Conservation (phyloP, 2,329 filamentous ascomycete species). For the Beauveria bassiana region DNA sequence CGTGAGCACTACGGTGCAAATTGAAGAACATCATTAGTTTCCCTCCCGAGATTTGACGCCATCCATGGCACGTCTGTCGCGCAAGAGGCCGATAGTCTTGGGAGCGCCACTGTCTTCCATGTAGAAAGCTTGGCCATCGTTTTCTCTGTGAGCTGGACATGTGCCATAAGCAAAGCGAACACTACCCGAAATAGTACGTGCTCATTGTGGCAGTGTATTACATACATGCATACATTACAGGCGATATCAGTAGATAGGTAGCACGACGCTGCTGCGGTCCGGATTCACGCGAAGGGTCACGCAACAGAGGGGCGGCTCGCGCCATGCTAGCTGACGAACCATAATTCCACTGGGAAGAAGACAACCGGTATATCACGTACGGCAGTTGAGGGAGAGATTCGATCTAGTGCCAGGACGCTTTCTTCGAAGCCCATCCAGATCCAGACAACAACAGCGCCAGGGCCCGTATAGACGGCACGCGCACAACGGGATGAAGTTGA, state of each 20-base stretch:
- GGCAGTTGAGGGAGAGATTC: neutral
- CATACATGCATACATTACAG: too few relatives aligned
- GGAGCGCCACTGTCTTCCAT: neutral
- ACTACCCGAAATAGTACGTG: neutral
- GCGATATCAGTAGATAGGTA: neutral
- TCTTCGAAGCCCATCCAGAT: neutral
- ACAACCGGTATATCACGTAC: neutral
- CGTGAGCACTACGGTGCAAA: neutral
- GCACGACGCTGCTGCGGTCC: neutral
- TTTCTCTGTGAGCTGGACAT: neutral
- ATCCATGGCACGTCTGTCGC: neutral
- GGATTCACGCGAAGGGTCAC: neutral
- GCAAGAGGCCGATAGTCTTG: neutral
- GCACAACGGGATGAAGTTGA: slow-evolving; percentile 10
- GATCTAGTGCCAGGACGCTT: neutral
- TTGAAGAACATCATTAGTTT: neutral
- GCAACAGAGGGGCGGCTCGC: neutral
- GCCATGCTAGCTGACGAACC: neutral
- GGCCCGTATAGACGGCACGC: slow-evolving; percentile 14
- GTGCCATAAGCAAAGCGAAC: neutral
- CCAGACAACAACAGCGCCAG: slow-evolving; percentile 3
- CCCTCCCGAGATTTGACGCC: neutral
- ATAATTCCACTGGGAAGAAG: neutral
- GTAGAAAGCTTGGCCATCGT: neutral
- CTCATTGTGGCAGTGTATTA: neutral